These are phyloP conservation scores for Aspergillus transmontanensis DNA, from an alignment of 2,329 filamentous ascomycete species.

Conservation along the genomic window DNA sequence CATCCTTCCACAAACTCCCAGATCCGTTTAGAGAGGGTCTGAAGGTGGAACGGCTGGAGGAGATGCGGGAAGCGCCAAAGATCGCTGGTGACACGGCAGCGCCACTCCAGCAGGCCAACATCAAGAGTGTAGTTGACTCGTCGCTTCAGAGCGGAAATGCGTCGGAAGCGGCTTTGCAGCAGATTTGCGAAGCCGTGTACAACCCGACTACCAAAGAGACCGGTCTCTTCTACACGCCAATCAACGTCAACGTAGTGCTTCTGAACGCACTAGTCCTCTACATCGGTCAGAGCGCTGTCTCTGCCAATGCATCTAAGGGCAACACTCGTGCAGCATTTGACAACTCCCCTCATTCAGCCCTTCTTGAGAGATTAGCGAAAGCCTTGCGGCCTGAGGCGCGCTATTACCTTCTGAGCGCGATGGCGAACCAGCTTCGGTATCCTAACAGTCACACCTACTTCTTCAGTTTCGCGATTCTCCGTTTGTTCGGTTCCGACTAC, in stretches of 20 bases:
- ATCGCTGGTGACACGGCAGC: constrained; percentile 65
- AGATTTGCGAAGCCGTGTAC: constrained; percentile 73
- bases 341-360: constrained; percentile 66
- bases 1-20: constrained; percentile 68
- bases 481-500: constrained; percentile 78
- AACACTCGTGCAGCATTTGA: constrained; percentile 63
- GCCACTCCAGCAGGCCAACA: constrained; percentile 50
- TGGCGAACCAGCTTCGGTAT: constrained; percentile 89
- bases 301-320: constrained; percentile 59
- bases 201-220: constrained; percentile 61
- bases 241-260: constrained; percentile 69
- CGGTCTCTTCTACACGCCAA: constrained; percentile 66
- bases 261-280: constrained; percentile 84
- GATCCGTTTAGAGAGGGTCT: constrained; percentile 73
- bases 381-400: constrained; percentile 75
- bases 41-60: constrained; percentile 76
- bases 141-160: constrained; percentile 61
- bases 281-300: constrained; percentile 72
- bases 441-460: constrained; percentile 90
- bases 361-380: constrained; percentile 76
- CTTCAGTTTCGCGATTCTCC: constrained; percentile 82
- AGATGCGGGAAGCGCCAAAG: constrained; percentile 68
- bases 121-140: constrained; percentile 57
- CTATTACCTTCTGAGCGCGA: constrained; percentile 80
- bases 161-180: constrained; percentile 69